phyloP scores from a whole-genome alignment of 73 alveolate genomes.

The Tetrahymena thermophila region DNA sequence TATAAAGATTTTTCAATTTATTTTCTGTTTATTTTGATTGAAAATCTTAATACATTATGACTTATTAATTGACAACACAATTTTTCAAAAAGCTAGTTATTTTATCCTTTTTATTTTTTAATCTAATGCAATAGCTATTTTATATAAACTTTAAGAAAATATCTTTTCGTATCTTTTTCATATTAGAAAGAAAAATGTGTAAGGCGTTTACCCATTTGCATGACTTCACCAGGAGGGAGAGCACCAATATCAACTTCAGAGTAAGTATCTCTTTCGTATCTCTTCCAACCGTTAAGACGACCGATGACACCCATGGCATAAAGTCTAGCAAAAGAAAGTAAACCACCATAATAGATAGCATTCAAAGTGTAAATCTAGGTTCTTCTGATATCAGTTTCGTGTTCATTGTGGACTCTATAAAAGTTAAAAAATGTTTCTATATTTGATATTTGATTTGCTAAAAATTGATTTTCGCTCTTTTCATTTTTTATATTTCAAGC shows the following conservation, averaged over 20 bases:
- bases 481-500: neutral
- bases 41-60: neutral
- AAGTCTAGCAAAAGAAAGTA: slow-evolving; percentile 41
- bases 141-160: neutral
- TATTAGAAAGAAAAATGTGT: neutral
- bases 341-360: slow-evolving; percentile 42
- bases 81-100: neutral
- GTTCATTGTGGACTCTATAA: slow-evolving; percentile 77
- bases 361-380: slow-evolving; percentile 80
- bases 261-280: slow-evolving; percentile 85
- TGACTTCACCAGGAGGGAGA: slow-evolving; percentile 92
- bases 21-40: no score
- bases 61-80: neutral
- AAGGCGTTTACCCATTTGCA: slow-evolving; percentile 48
- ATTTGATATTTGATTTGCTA: neutral
- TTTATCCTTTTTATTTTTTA: neutral
- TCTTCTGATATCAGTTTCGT: slow-evolving; percentile 81
- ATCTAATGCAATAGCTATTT: neutral
- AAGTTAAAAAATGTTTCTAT: neutral
- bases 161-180: neutral
- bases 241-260: slow-evolving; percentile 79
- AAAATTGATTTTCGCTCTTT: neutral
- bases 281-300: slow-evolving; percentile 52
- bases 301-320: slow-evolving; percentile 45
- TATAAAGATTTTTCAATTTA: no score